Evolutionary conservation across 441 rosid genomes (phyloP), one percentile per base, ranked within the genome.

Genomic region (Heliophila coronopifolia): DNA sequence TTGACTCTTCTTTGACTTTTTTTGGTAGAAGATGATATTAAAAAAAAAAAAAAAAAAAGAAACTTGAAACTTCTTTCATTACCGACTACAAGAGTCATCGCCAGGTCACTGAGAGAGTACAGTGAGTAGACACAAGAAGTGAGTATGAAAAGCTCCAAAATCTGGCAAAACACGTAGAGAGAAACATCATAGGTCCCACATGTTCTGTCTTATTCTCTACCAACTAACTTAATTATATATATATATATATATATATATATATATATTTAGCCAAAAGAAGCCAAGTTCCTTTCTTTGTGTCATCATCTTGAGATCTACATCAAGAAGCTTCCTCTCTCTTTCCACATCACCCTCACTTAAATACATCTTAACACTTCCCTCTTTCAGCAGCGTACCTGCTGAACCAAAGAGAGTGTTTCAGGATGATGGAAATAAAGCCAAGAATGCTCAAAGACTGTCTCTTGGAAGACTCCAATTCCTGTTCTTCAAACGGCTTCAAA

Each of bases 381-480:
- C 50, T 33, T 12, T 48, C 70, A 7, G 49, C 48, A 54, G 36
- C 65, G 8, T 41, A 28, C 67, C n/a, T n/a, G n/a, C 36, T 48
- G 51, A 58, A 47, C 28, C 50, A 28, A 36, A 51, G 20, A 33
- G 39, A 52, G 42, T n/a, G 43, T 25, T 61, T 59, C 31, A 14
- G 45, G n/a, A n/a, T n/a, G 10, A 32, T 48, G 28, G 77, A 68
- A 67, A 54, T 52, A 11, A 73, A 76, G 33, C 81, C 80, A 9
- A 66, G 62, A 44, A 70, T 71, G 94, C 89, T 89, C 31, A 89
- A 86, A 70, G 97, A 86, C 50, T 83, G 83, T 41, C 89, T 86
- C 53, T 9, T 20, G 2, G 86, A 78, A 32, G 91, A 86, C 49
- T 47, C 71, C 3, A 54, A 39, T 32, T 70, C 84, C 1, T 66